phyloP scores from a whole-genome alignment of 768 basidiomycete species.

The Inosperma sp. region DNA sequence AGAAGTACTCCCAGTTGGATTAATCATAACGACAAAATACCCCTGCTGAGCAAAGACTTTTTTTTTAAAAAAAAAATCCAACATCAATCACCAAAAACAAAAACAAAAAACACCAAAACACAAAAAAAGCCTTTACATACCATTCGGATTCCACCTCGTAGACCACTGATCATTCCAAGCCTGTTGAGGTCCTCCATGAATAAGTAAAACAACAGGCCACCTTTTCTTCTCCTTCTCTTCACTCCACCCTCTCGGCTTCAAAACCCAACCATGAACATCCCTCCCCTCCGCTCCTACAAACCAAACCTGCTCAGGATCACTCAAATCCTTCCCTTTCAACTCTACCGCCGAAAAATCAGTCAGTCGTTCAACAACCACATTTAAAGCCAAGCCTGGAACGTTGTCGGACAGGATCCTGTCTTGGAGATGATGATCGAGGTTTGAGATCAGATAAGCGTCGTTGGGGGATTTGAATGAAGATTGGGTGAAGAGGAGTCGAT shows the following conservation, averaged over 20 bases:
- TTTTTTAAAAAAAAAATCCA: neutral
- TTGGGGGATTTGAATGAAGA: slow-evolving; percentile 78
- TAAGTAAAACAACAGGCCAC: slow-evolving; percentile 76
- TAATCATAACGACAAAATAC: slow-evolving; percentile 83
- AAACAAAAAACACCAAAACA: no score
- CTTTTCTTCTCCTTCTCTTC: slow-evolving; percentile 60
- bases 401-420: neutral
- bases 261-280: slow-evolving; percentile 78
- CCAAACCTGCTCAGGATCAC: slow-evolving; percentile 76
- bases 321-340: slow-evolving; percentile 55
- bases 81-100: slow-evolving; percentile 1
- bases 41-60: slow-evolving; percentile 81
- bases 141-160: slow-evolving; percentile 88
- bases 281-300: slow-evolving; percentile 78
- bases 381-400: no score
- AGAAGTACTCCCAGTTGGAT: slow-evolving; percentile 91
- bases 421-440: slow-evolving; percentile 26
- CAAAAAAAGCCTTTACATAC: no score
- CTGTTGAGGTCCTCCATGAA: slow-evolving; percentile 79
- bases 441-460: slow-evolving; percentile 63
- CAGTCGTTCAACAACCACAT: slow-evolving; percentile 46
- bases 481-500: slow-evolving; percentile 64
- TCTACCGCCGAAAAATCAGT: slow-evolving; percentile 59
- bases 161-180: slow-evolving; percentile 93
- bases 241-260: slow-evolving; percentile 78